Conservation (phyloP, 768 basidiomycete genomes). For the Imleria badia region DNA sequence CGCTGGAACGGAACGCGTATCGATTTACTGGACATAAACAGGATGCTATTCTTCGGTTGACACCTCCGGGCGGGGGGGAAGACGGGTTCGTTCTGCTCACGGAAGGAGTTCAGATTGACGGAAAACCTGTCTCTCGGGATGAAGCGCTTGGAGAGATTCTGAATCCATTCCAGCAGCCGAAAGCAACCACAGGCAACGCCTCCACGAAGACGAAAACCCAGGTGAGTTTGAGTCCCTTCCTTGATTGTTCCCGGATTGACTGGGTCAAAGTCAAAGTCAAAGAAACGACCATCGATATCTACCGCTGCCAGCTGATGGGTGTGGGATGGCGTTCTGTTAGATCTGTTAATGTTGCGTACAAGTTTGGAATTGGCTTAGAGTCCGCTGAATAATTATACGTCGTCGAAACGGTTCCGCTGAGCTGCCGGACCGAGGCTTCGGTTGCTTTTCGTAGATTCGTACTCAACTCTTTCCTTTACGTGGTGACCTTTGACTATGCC, state of each 20-base stretch:
- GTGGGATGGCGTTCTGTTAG: background rate
- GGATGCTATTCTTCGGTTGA: conserved; percentile 21
- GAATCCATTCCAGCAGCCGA: conserved; percentile 14
- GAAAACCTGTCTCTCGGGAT: conserved; percentile 17
- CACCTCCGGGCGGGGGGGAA: conserved; percentile 9
- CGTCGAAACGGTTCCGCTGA: background rate
- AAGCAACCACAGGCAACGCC: background rate
- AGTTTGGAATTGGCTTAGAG: background rate
- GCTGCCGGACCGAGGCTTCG: background rate
- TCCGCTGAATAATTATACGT: background rate
- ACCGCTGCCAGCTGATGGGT: conserved; percentile 6
- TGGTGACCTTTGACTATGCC: conserved; percentile 16
- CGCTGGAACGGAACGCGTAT: conserved; percentile 26
- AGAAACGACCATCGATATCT: conserved; percentile 6
- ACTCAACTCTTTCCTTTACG: background rate
- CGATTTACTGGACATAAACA: conserved; percentile 20
- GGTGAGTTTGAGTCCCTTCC: conserved; percentile 9
- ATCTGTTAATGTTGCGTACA: background rate
- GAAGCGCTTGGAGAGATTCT: conserved; percentile 23
- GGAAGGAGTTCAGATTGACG: conserved; percentile 27
- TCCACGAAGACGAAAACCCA: conserved; percentile 16
- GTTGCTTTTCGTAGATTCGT: background rate
- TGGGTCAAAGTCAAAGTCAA: conserved; percentile 16
- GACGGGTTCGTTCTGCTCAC: conserved; percentile 24
- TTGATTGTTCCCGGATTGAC: conserved; percentile 6